These are phyloP conservation scores for Aspergillus clavatus DNA, from an alignment of 2,329 filamentous ascomycete genomes.

Conservation along the genomic window DNA sequence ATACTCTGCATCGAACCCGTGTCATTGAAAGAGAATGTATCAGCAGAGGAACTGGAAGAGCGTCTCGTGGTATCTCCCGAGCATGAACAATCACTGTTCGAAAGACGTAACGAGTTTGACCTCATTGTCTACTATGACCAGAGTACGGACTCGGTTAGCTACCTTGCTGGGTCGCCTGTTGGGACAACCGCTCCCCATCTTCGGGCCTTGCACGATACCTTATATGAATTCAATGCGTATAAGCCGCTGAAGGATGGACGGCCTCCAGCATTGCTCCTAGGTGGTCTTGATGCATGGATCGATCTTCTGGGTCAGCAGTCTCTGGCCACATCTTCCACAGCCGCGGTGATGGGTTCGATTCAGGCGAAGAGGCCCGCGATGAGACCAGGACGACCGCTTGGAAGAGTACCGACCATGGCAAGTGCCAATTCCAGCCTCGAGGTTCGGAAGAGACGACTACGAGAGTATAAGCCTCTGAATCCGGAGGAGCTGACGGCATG, in stretches of 20 bases:
- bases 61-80: conserved; percentile 46
- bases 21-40: conserved; percentile 62
- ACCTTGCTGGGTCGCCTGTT: conserved; percentile 45
- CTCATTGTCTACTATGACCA: conserved; percentile 90
- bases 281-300: conserved; percentile 81
- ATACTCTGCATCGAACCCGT: conserved; percentile 90
- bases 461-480: conserved; percentile 66
- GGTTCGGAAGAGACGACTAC: conserved; percentile 52
- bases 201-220: conserved; percentile 68
- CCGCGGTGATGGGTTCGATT: conserved; percentile 45
- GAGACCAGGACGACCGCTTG: conserved; percentile 46
- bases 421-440: conserved; percentile 50
- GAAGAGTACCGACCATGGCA: conserved; percentile 48
- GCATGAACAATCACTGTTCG: conserved; percentile 67
- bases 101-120: conserved; percentile 69
- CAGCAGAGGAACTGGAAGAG: conserved; percentile 57
- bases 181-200: conserved; percentile 53
- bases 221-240: conserved; percentile 77
- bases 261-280: conserved; percentile 70
- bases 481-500: conserved; percentile 76
- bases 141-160: conserved; percentile 55
- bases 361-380: conserved; percentile 31
- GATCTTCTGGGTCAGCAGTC: conserved; percentile 71
- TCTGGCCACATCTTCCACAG: conserved; percentile 54
- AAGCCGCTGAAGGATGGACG: conserved; percentile 62